Base-by-base conservation (phyloP, 345 rosid species). In the Rhodamnia argentea region DNA sequence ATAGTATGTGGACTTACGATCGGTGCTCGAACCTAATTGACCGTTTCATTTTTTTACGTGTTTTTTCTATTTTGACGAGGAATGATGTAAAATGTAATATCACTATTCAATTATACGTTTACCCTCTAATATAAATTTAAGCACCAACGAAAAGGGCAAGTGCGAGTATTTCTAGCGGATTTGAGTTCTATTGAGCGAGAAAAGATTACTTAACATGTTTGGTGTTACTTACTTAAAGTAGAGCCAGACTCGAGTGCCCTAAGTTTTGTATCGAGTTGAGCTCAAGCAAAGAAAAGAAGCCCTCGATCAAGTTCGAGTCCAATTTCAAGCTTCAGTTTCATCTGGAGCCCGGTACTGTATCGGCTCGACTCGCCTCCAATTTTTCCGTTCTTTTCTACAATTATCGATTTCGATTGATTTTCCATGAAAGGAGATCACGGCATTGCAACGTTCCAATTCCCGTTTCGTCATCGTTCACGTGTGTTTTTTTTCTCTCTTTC, bases 311-410 rank as follows among this genome's bases (percentile, higher is more conserved):
- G 62, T n/a, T n/a, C 0, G 2, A n/a, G 8, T 59, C 1, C 37
- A 27, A 26, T 56, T 56, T 56, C n/a, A 24, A 57, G 74, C 32
- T 60, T 27, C 20, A 6, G 0, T 27, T 60, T 8, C 2, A 27
- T 1, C 5, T 1, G 14, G 20, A 14, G 40, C 20, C 4, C 0
- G 0, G 27, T 27, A 27, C 10, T 0, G 22, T 18, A 3, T 29
- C 10, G 3, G 0, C 42, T 7, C 5, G 11, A 27, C 22, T 9
- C 0, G 3, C 15, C 75, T 62, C 22, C 1, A 62, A 37, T 62
- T 14, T 27, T 0, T 14, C 8, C 13, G n/a, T 27, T 60, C 52
- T 27, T 62, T 62, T 27, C 10, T 1, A 62, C 0, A 1, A 62
- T 62, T 27, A 7, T 62, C 11, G 2, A 6, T 64, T 64, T 64